Evolutionary conservation across 2,329 filamentous ascomycete genomes (phyloP).

Genomic region (Ceratocystis huliohia): DNA sequence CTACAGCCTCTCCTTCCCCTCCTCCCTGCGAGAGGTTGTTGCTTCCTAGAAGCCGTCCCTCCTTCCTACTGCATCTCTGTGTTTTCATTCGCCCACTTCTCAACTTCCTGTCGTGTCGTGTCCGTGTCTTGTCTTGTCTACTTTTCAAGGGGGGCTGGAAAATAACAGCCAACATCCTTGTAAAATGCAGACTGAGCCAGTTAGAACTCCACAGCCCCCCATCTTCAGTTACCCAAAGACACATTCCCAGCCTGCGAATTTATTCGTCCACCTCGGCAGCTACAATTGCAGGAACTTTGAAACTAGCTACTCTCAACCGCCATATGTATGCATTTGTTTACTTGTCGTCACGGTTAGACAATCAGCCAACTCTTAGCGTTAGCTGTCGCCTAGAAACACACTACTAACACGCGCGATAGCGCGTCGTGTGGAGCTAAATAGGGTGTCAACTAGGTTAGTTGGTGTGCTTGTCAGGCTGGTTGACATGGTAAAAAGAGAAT

Average conservation of each 20-base stretch:
- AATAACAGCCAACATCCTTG: background rate
- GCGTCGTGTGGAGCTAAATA: background rate
- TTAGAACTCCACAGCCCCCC: background rate
- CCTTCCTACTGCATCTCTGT: background rate
- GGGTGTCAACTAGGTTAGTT: background rate
- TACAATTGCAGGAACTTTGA: background rate
- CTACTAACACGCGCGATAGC: background rate
- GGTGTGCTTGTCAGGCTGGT: background rate
- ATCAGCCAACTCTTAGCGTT: background rate
- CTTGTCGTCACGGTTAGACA: background rate
- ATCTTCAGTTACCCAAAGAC: background rate
- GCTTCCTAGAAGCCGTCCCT: background rate
- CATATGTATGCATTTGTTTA: background rate
- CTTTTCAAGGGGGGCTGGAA: background rate
- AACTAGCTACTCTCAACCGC: background rate
- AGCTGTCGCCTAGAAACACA: background rate
- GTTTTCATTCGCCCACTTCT: slow-evolving; percentile 4
- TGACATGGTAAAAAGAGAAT: background rate
- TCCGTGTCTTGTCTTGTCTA: background rate
- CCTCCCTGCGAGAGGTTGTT: background rate
- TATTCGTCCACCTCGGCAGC: background rate
- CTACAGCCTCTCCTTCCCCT: background rate
- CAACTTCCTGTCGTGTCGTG: slow-evolving; percentile 3
- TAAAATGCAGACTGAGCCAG: slow-evolving; percentile 1
- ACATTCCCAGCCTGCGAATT: background rate